Conservation (phyloP, 1,284 basidiomycete genomes). For the Mycena citricolor region DNA sequence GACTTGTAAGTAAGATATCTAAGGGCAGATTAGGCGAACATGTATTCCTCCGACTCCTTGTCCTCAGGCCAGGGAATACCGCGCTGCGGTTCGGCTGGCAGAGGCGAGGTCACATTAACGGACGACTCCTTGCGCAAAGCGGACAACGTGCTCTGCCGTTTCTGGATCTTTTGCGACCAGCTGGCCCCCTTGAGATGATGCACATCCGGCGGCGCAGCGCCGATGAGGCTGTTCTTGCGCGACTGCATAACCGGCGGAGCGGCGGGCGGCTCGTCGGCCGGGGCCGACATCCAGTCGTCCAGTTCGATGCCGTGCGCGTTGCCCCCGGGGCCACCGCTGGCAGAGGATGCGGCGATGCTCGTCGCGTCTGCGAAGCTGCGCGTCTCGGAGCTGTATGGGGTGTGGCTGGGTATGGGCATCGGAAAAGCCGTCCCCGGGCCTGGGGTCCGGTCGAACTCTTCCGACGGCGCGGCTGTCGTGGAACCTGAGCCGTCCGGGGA, state of each 20-base stretch:
- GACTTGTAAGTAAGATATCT: too few relatives aligned
- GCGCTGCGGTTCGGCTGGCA: too few relatives aligned
- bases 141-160: conserved; percentile 3
- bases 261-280: not conserved
- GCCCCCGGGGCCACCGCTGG: not conserved
- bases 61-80: too few relatives aligned
- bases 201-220: not conserved
- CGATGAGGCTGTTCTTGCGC: conserved; percentile 12
- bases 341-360: not conserved
- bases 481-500: conserved; percentile 1
- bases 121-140: too few relatives aligned
- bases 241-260: not conserved
- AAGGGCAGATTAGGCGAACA: too few relatives aligned
- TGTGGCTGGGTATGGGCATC: too few relatives aligned
- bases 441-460: conserved; percentile 12
- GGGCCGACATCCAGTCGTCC: conserved; percentile 7
- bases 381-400: not conserved
- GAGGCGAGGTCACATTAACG: too few relatives aligned
- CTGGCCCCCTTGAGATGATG: conserved; percentile 7
- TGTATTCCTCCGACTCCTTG: too few relatives aligned
- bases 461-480: too few relatives aligned
- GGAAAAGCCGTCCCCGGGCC: too few relatives aligned
- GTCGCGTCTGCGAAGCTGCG: conserved; percentile 1
- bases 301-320: conserved; percentile 2
- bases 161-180: conserved; percentile 9